Conservation (phyloP, 352 stramenopile genomes). For the Globisporangium takayamanum region DNA sequence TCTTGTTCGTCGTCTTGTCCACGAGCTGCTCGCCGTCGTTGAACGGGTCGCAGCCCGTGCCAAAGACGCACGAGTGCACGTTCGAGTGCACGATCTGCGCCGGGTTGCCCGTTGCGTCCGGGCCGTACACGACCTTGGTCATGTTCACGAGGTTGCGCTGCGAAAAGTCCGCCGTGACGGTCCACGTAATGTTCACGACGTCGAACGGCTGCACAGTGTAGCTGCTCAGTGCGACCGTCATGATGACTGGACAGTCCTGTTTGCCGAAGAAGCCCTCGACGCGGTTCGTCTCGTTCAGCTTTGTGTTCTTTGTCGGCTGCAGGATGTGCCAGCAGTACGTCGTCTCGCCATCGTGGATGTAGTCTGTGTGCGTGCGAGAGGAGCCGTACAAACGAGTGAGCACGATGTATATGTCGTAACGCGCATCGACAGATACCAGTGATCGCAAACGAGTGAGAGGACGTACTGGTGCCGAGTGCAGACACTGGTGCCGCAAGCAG, state of each 20-base stretch:
- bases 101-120: slow-evolving; percentile 23
- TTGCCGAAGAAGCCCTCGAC: slow-evolving; percentile 26
- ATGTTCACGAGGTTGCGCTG: slow-evolving; percentile 38
- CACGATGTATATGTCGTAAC: too few species aligned
- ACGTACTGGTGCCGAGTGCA: slow-evolving; percentile 46
- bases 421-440: not conserved
- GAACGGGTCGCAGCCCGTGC: slow-evolving; percentile 49
- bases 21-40: slow-evolving; percentile 36
- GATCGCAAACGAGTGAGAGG: not conserved
- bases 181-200: slow-evolving; percentile 41
- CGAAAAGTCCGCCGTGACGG: slow-evolving; percentile 36
- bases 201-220: slow-evolving; percentile 27
- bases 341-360: slow-evolving; percentile 28
- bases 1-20: slow-evolving; percentile 48
- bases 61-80: slow-evolving; percentile 47
- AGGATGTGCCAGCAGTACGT: slow-evolving; percentile 58
- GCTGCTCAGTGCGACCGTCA: slow-evolving; percentile 29
- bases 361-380: slow-evolving; percentile 15
- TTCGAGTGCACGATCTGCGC: slow-evolving; percentile 66
- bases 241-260: slow-evolving; percentile 33
- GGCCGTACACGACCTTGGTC: slow-evolving; percentile 34
- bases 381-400: not conserved
- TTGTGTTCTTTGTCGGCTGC: slow-evolving; percentile 26
- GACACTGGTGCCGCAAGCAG: slow-evolving; percentile 10
- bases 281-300: slow-evolving; percentile 38